Conservation (phyloP, 1,284 basidiomycete species). For the Cutaneotrichosporon curvatum region DNA sequence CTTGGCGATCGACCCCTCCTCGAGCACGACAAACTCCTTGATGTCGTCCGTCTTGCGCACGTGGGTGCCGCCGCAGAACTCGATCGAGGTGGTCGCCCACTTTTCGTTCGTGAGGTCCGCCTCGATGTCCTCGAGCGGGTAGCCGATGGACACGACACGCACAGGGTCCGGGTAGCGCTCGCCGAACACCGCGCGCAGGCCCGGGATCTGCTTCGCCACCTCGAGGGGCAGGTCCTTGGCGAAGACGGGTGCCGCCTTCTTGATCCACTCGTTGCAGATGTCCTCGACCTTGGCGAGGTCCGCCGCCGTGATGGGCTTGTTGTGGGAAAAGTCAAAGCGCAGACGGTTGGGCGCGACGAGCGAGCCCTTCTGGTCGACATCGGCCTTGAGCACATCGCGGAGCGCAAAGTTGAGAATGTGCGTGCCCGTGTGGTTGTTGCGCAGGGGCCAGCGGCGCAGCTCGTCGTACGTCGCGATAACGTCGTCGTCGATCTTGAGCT, state of each 20-base stretch:
- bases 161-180: constrained; percentile 98
- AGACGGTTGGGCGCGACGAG: constrained; percentile 91
- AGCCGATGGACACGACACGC: constrained; percentile 85
- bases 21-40: constrained; percentile 86
- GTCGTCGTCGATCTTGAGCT: constrained; percentile 60
- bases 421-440: constrained; percentile 97
- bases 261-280: constrained; percentile 83
- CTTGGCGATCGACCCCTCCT: constrained; percentile 96
- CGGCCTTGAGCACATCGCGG: constrained; percentile 88
- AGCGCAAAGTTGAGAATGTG: constrained; percentile 95
- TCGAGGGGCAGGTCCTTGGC: constrained; percentile 80
- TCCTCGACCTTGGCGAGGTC: constrained; percentile 79
- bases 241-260: constrained; percentile 78
- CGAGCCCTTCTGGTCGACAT: constrained; percentile 96
- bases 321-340: constrained; percentile 98
- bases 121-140: constrained; percentile 75
- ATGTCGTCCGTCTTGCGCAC: constrained; percentile 93
- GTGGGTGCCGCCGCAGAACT: constrained; percentile 99
- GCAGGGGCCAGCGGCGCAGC: constrained; percentile 87
- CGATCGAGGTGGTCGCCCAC: constrained; percentile 85
- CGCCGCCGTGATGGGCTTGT: constrained; percentile 65
- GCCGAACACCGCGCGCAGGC: constrained; percentile 92
- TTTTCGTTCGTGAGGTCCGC: constrained; percentile 78
- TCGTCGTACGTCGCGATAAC: constrained; percentile 71
- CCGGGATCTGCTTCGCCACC: constrained; percentile 78